Base-by-base conservation (phyloP, 495 filamentous ascomycete genomes). In the Saxophila tyrrhenica region DNA sequence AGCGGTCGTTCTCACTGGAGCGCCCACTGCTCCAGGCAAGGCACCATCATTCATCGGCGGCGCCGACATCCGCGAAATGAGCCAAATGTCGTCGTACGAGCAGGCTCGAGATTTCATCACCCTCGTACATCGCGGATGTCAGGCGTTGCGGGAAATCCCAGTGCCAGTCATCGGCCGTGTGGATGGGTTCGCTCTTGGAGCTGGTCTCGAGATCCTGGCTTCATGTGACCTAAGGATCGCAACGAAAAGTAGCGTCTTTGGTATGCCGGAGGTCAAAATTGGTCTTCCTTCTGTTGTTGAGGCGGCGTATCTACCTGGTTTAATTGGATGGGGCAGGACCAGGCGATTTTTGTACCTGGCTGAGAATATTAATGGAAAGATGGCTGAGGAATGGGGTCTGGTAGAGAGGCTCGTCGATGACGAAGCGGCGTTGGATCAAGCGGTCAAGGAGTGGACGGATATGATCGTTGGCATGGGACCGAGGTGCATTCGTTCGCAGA, bases 261-360 rank as follows among this genome's bases (percentile, higher is more conserved):
- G 54, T 8, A 63, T 63, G 61, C 61, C 61, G 3, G 61, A 63
- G 38, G 58, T 60, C 5, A 55, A 44, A 38, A 39, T 63, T 5
- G 61, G 61, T 9, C 57, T 63, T 17, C 58, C 61, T 9, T 58
- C 54, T 5, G 61, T 63, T 2, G 55, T 61, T 16, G 54, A 63
- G 38, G 61, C 61, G 7, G 58, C 57, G 15, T 50, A 60, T 3
- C 35, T 63, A 15, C 58, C 61, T 5, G 48, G 57, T 23, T 35
- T 60, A 38, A 58, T 63, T 29, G 61, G 61, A 13, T 47, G 50
- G 42, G 61, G 61, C 1, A 43, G 61, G 19, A 52, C 57, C 10
- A 44, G 61, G 23, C 50, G 58, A 20, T 35, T 63, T 20, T 22
- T 63, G 32, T 63, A 60, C 21, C 50, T 63, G 15, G 61, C 50